A percentile compares a stretch with the other conserved stretches of the same genome.
These are phyloP conservation scores for Metarhizium brunneum DNA, from an alignment of 2,329 filamentous ascomycete genomes.

Conservation along the genomic window DNA sequence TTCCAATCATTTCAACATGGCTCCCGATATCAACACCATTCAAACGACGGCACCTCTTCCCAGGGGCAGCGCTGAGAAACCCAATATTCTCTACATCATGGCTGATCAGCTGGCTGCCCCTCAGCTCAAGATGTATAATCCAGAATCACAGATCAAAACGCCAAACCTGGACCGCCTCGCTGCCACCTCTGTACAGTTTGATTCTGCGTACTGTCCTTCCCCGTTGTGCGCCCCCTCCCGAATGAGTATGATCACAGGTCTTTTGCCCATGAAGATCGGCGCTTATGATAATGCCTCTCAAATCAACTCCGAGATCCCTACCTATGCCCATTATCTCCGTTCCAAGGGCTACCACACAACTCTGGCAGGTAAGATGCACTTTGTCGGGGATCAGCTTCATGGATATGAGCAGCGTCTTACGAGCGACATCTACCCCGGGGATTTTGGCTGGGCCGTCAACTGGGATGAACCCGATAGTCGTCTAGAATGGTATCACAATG, in stretches of 20 bases:
- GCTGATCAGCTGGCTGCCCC: conserved; percentile 90
- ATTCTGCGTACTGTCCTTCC: conserved; percentile 89
- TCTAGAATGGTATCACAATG: conserved; percentile 94
- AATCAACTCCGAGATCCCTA: conserved; percentile 75
- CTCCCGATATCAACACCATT: conserved; percentile 66
- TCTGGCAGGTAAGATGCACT: conserved; percentile 94
- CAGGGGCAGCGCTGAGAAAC: conserved; percentile 19
- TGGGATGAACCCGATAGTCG: conserved; percentile 85
- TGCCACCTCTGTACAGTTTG: conserved; percentile 75
- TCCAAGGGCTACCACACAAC: conserved; percentile 81
- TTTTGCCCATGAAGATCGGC: conserved; percentile 83
- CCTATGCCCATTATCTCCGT: conserved; percentile 86
- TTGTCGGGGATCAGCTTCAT: conserved; percentile 88
- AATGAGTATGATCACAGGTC: conserved; percentile 90
- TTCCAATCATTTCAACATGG: conserved; percentile 39
- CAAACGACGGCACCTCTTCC: conserved; percentile 39
- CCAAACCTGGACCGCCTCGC: conserved; percentile 82
- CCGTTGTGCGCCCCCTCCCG: conserved; percentile 87
- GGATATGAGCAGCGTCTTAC: conserved; percentile 89
- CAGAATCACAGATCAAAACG: conserved; percentile 80
- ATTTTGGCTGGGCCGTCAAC: conserved; percentile 91
- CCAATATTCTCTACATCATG: conserved; percentile 70
- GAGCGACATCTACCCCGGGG: conserved; percentile 91
- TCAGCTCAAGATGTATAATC: conserved; percentile 85
- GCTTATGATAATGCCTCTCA: conserved; percentile 88